phyloP scores from a whole-genome alignment of 108 stramenopile genomes.

The Schizochytrium sp. region DNA sequence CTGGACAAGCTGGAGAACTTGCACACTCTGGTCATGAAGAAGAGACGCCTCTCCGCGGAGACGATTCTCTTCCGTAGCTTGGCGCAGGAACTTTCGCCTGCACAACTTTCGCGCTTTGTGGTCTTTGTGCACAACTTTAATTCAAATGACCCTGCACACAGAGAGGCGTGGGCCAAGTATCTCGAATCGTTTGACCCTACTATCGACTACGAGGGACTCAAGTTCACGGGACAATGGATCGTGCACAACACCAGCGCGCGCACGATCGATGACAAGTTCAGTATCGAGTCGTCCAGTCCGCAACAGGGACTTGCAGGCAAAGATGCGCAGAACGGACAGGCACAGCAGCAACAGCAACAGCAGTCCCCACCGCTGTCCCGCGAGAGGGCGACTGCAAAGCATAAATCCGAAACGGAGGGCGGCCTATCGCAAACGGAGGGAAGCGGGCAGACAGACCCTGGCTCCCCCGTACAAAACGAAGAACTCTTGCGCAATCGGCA shows the following conservation, averaged over 20 bases:
- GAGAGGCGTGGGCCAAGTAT: background rate
- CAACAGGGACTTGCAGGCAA: background rate
- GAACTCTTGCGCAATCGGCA: background rate
- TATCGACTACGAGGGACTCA: background rate
- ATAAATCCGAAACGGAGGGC: too few species aligned
- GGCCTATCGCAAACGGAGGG: background rate
- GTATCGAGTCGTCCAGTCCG: background rate
- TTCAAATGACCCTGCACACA: background rate
- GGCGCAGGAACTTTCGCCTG: background rate
- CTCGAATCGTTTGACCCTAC: background rate
- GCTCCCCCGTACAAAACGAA: background rate
- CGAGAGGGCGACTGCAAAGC: too few species aligned
- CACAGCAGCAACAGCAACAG: too few species aligned
- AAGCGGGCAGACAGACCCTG: background rate
- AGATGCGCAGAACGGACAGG: too few species aligned
- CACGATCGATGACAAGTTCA: background rate
- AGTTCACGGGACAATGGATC: background rate
- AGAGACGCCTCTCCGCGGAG: background rate
- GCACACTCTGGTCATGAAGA: background rate
- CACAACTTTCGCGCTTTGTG: background rate
- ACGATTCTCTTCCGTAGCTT: background rate
- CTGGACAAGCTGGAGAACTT: conserved; percentile 4
- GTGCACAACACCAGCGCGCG: background rate
- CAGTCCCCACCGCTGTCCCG: too few species aligned
- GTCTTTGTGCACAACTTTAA: conserved; percentile 1